Base-by-base conservation (phyloP, 1,284 basidiomycete species). In the Boletellus deceptivus region DNA sequence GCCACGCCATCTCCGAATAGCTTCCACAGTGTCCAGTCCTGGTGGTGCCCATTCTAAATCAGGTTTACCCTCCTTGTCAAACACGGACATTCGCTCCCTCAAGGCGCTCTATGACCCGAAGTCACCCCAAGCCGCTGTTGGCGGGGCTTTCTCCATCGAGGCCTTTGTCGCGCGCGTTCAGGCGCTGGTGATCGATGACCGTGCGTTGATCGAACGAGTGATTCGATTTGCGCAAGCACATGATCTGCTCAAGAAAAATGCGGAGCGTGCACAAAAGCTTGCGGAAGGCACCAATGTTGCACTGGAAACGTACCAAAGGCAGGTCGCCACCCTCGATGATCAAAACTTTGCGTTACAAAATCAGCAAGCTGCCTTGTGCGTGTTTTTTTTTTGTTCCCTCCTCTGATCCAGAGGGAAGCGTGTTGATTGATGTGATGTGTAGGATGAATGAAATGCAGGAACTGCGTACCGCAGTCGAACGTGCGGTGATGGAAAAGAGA, bases 221-320 rank as follows among this genome's bases (percentile, higher is more conserved):
- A 73, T 92, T 48, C 81, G 90, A 25, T 89, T 91, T 59, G 91
- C 89, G 2, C 84, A 90, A 67, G 90, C 91, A 46, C 87, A 93
- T 57, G 92, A 94, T 59, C 63, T 93, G 56, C 76, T 93, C 56
- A 93, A 92, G 78, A 88, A 86, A 70, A 95, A 95, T 64, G 92
- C 92, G 17, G 88, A 90, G 59, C 78, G 90, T 44, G 92, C 92
- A 11, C 89, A 93, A 74, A 91, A 91, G 68, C 77, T 96, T 22
- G 91, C 91, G 2, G 83, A 86, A 65, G 91, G 93, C 52, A 88
- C 86, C 42, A 84, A 83, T 53, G 65, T 67, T 14, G 88, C 84
- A 18, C 71, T 96, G 36, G 89, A 91, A 74, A 93, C 87, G 27
- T 95, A 95, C 66, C 89, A 93, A 72, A 85, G 84, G 70, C 91